Evolutionary conservation across 2,329 filamentous ascomycete genomes (phyloP).

Genomic region (Plectosphaerella plurivora): DNA sequence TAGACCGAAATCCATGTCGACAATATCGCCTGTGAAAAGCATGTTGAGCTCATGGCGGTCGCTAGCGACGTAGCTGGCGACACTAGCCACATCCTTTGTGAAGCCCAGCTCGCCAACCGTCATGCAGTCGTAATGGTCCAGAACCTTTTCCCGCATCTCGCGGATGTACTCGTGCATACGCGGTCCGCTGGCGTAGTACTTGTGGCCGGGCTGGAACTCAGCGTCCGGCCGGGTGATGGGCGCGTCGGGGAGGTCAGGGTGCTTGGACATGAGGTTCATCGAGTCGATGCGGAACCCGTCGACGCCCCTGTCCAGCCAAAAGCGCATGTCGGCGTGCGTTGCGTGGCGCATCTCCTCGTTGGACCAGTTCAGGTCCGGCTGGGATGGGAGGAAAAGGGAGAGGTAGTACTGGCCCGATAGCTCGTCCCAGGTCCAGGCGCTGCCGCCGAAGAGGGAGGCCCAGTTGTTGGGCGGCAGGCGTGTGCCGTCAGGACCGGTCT

Average conservation of each 20-base stretch:
- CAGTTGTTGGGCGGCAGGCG: slow-evolving; percentile 39
- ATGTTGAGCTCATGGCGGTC: slow-evolving; percentile 29
- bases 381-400: slow-evolving; percentile 55
- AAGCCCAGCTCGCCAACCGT: slow-evolving; percentile 50
- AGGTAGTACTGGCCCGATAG: slow-evolving; percentile 40
- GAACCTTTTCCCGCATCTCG: slow-evolving; percentile 43
- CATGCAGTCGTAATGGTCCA: slow-evolving; percentile 47
- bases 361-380: slow-evolving; percentile 69
- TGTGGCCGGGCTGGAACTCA: slow-evolving; percentile 27
- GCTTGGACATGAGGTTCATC: slow-evolving; percentile 53
- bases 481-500: slow-evolving; percentile 26
- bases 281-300: slow-evolving; percentile 55
- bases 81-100: slow-evolving; percentile 37
- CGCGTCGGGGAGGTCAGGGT: slow-evolving; percentile 41
- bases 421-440: slow-evolving; percentile 30
- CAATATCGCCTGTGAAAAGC: slow-evolving; percentile 20
- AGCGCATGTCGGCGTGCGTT: slow-evolving; percentile 56
- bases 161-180: slow-evolving; percentile 47
- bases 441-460: slow-evolving; percentile 32
- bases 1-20: slow-evolving; percentile 30
- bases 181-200: slow-evolving; percentile 49
- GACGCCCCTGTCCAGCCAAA: slow-evolving; percentile 61
- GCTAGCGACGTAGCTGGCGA: slow-evolving; percentile 42
- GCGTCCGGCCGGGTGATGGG: slow-evolving; percentile 28
- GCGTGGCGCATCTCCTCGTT: slow-evolving; percentile 52